Evolutionary conservation across 768 basidiomycete species (phyloP).

Genomic region (Lanmaoa rubissima): DNA sequence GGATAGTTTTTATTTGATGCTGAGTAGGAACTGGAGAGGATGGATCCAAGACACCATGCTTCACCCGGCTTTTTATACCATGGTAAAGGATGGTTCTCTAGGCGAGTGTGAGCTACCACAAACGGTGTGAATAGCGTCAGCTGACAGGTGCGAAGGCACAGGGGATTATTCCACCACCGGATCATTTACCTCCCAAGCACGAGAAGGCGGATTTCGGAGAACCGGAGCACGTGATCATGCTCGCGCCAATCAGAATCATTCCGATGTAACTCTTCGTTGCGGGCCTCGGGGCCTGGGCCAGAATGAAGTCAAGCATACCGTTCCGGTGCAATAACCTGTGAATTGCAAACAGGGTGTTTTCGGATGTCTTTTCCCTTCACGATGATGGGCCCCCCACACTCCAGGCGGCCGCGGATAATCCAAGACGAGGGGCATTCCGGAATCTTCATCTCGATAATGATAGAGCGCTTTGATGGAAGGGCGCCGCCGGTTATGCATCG

Average conservation of each 20-base stretch:
- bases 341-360: conserved; percentile 1
- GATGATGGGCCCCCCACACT: neutral
- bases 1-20: neutral
- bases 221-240: conserved; percentile 9
- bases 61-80: conserved; percentile 20
- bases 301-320: neutral
- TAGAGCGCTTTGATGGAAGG: too few relatives aligned
- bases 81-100: neutral
- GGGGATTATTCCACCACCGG: neutral
- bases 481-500: neutral
- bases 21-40: conserved; percentile 10
- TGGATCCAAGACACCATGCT: neutral
- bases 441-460: conserved; percentile 1
- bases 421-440: neutral
- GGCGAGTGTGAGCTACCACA: neutral
- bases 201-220: neutral
- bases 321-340: neutral
- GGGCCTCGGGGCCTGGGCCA: neutral
- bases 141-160: conserved; percentile 7
- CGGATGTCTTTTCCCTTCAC: neutral
- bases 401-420: neutral
- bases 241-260: conserved; percentile 1
- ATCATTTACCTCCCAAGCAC: neutral
- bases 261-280: too few relatives aligned
- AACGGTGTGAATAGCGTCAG: conserved; percentile 10